Percentiles rank a stretch among this genome's conserved stretches.
These are phyloP conservation scores for Dendrobium catenatum DNA, from an alignment of 106 monocot genomes.

Conservation along the genomic window DNA sequence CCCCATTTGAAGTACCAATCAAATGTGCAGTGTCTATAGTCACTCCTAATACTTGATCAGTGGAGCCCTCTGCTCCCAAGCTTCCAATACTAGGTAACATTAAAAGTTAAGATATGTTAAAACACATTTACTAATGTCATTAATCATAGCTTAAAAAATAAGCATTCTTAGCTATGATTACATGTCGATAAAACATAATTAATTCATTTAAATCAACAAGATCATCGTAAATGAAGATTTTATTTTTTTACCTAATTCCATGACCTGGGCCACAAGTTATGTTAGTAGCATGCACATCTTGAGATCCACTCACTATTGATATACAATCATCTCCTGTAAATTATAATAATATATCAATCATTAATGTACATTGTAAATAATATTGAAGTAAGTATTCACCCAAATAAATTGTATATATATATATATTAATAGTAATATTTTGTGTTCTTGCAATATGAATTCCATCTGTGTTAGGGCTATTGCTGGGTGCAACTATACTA, in stretches of 20 bases:
- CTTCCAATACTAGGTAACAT: constrained; percentile 59
- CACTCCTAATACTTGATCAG: constrained; percentile 50
- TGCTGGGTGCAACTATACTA: constrained; percentile 30
- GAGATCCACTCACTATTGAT: constrained; percentile 55
- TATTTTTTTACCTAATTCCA: constrained; percentile 64
- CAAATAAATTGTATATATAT: no score
- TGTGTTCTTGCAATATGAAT: constrained; percentile 59
- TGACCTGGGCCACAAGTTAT: constrained; percentile 75
- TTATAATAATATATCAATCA: not conserved
- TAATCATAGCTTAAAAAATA: no score
- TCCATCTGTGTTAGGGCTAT: constrained; percentile 82
- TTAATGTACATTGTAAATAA: no score
- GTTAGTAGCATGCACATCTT: constrained; percentile 21
- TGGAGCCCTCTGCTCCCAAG: constrained; percentile 37
- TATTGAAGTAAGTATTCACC: no score
- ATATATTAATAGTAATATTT: constrained; percentile 28
- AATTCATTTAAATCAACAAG: no score
- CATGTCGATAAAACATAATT: no score
- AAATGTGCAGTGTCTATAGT: constrained; percentile 43
- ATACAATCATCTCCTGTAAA: constrained; percentile 84
- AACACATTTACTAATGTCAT: no score
- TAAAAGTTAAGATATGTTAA: not conserved
- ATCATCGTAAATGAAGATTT: not conserved
- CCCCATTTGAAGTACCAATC: constrained; percentile 59
- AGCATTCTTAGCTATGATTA: no score